Percentiles rank a stretch among this genome's conserved stretches.
These are phyloP conservation scores for Flaveria floridana DNA, from an alignment of 140 eudicot genomes.

Conservation along the genomic window DNA sequence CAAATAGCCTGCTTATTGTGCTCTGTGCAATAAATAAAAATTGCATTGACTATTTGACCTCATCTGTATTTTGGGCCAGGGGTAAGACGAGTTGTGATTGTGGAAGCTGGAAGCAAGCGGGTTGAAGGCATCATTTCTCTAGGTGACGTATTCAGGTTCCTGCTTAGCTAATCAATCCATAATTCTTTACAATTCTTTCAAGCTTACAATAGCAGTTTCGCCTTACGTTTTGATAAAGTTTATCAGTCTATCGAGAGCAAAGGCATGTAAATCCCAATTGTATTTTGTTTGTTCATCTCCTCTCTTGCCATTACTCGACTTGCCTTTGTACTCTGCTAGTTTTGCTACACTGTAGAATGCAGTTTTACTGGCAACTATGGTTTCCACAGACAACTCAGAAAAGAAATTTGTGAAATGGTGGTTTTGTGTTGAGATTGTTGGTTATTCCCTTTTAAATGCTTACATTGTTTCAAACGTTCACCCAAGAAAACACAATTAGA, in stretches of 20 bases:
- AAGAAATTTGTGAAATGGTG: slow-evolving; percentile 26
- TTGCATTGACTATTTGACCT: slow-evolving; percentile 6
- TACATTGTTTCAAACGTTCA: background rate
- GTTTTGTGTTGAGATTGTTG: slow-evolving; percentile 30
- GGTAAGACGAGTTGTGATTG: slow-evolving; percentile 76
- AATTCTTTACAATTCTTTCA: slow-evolving; percentile 43
- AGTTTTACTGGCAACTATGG: slow-evolving; percentile 34
- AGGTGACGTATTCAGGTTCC: slow-evolving; percentile 74
- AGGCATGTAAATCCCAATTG: slow-evolving; percentile 36
- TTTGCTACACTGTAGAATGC: slow-evolving; percentile 38
- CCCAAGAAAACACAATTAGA: background rate
- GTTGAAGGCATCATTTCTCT: slow-evolving; percentile 86
- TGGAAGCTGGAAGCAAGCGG: slow-evolving; percentile 97
- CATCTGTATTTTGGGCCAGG: slow-evolving; percentile 42
- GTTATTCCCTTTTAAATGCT: background rate
- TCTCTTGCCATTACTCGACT: slow-evolving; percentile 12
- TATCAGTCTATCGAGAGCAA: slow-evolving; percentile 23
- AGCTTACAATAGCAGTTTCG: slow-evolving; percentile 39
- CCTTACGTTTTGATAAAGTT: slow-evolving; percentile 23
- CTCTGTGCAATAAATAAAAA: background rate
- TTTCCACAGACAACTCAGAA: slow-evolving; percentile 10
- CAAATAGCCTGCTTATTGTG: background rate
- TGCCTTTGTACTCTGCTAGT: slow-evolving; percentile 29
- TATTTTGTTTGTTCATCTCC: slow-evolving; percentile 19
- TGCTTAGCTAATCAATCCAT: slow-evolving; percentile 52